phyloP scores from a whole-genome alignment of 306 rosid genomes.

The Gastrolobium villosum region DNA sequence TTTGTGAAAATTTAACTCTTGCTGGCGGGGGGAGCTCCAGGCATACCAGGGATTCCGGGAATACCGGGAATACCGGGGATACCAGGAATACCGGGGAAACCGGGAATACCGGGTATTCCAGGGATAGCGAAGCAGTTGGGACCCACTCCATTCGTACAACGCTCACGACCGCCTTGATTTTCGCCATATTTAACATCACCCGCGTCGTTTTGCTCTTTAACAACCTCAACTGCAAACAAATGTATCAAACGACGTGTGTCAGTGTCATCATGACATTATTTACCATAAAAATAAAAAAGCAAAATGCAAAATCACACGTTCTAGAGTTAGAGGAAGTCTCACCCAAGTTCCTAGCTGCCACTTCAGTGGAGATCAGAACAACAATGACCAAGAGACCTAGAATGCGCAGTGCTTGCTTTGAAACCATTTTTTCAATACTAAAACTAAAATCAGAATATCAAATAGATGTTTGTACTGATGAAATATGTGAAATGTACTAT shows the following conservation, averaged over 20 bases:
- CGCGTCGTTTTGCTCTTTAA: too few species aligned
- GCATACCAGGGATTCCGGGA: too few species aligned
- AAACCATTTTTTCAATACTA: conserved; percentile 46
- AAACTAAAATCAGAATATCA: not conserved
- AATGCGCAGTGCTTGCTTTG: conserved; percentile 29
- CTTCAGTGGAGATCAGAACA: conserved; percentile 20
- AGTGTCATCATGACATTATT: not conserved
- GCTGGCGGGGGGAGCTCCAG: too few species aligned
- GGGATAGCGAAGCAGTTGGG: too few species aligned
- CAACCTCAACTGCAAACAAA: conserved; percentile 14
- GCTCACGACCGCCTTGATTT: too few species aligned
- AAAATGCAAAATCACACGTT: not conserved
- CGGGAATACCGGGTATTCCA: too few species aligned
- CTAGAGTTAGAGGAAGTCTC: not conserved
- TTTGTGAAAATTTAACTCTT: too few species aligned
- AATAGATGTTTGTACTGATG: not conserved
- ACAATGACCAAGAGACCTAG: conserved; percentile 51
- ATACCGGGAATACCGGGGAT: too few species aligned
- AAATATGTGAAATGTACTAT: not conserved
- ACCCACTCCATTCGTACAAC: too few species aligned
- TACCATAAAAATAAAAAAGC: not conserved
- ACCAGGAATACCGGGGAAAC: too few species aligned
- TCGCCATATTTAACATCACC: too few species aligned
- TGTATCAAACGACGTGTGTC: too few species aligned
- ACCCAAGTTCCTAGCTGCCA: conserved; percentile 24